A percentile compares a stretch with the other conserved stretches of the same genome.
Conservation (phyloP, 805 yeast species). For the Saccharomycopsis sp. region DNA sequence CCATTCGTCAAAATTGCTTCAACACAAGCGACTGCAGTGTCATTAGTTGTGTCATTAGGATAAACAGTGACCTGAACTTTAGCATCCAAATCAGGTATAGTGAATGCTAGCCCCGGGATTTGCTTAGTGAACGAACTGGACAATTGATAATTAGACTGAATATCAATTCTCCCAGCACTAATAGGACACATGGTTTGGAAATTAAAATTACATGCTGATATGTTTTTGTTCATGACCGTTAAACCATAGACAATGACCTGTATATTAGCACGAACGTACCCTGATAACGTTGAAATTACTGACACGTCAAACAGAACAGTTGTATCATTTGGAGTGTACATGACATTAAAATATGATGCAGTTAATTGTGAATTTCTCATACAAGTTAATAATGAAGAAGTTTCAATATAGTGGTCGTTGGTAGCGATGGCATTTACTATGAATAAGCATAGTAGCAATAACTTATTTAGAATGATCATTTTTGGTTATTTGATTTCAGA, state of each 20-base stretch:
- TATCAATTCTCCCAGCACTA: constrained; percentile 77
- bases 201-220: constrained; percentile 60
- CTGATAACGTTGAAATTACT: constrained; percentile 73
- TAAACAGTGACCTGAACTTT: constrained; percentile 70
- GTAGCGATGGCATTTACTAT: constrained; percentile 6
- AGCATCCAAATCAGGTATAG: constrained; percentile 93
- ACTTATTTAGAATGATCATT: too few relatives aligned
- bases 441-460: neutral
- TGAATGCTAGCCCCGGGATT: constrained; percentile 80
- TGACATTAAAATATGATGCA: constrained; percentile 75
- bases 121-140: constrained; percentile 33
- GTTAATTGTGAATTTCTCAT: constrained; percentile 85
- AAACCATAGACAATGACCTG: constrained; percentile 78
- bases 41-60: constrained; percentile 35
- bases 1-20: constrained; percentile 82
- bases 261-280: constrained; percentile 59
- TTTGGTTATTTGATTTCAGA: too few relatives aligned
- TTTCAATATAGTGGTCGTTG: constrained; percentile 31
- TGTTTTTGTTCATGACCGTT: constrained; percentile 43
- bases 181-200: constrained; percentile 72
- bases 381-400: constrained; percentile 80
- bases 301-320: constrained; percentile 60
- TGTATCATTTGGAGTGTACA: constrained; percentile 57
- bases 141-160: constrained; percentile 44
- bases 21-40: constrained; percentile 75